These are phyloP conservation scores for Coniferiporia weirii DNA, from an alignment of 1,284 basidiomycete species.

Conservation along the genomic window DNA sequence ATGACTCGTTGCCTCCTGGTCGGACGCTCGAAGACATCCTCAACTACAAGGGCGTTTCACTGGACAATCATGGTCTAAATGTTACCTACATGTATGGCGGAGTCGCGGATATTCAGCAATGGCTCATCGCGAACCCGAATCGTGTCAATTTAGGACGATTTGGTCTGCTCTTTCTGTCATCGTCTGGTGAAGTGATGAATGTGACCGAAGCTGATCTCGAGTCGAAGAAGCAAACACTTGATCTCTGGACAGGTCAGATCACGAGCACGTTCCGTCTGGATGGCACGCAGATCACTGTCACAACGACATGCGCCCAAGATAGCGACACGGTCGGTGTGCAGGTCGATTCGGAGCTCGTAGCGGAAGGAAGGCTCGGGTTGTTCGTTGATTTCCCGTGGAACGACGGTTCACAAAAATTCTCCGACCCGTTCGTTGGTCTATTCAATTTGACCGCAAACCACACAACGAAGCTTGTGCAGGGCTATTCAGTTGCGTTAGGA, in stretches of 20 bases:
- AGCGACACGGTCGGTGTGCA: constrained; percentile 38
- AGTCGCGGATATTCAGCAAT: constrained; percentile 42
- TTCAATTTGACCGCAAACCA: constrained; percentile 45
- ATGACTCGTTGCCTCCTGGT: constrained; percentile 45
- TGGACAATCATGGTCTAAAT: constrained; percentile 44
- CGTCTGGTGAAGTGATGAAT: constrained; percentile 27
- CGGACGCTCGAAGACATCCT: constrained; percentile 40
- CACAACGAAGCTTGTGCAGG: constrained; percentile 35
- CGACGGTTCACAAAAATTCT: constrained; percentile 50
- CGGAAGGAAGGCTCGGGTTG: constrained; percentile 36
- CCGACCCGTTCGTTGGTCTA: constrained; percentile 51
- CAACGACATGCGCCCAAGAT: constrained; percentile 37
- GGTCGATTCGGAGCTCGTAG: constrained; percentile 38
- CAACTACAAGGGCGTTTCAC: constrained; percentile 44
- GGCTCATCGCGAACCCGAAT: constrained; percentile 55
- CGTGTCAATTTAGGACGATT: constrained; percentile 49
- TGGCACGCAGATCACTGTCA: constrained; percentile 34
- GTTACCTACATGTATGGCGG: constrained; percentile 53
- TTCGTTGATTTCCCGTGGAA: constrained; percentile 63
- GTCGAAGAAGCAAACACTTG: constrained; percentile 38
- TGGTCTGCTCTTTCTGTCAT: constrained; percentile 40
- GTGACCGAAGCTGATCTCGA: constrained; percentile 38
- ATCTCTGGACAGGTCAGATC: constrained; percentile 51
- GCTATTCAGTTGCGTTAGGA: constrained; percentile 20
- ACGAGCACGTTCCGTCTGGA: constrained; percentile 40